Conservation (phyloP, 768 basidiomycete genomes). For the Suillus cothurnatus region DNA sequence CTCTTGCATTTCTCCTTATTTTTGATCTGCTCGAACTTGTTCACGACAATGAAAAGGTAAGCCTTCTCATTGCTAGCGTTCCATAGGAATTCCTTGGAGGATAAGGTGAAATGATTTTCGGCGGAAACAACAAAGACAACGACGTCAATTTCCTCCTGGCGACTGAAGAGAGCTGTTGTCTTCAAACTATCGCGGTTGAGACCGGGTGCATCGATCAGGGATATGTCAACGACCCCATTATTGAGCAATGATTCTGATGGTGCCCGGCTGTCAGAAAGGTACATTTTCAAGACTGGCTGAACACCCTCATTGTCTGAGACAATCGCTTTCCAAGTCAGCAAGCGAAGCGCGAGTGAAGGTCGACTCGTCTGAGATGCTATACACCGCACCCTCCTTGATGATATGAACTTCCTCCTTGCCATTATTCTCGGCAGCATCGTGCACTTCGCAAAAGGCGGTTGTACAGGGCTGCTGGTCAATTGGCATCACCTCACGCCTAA, state of each 20-base stretch:
- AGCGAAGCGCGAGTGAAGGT: constrained; percentile 76
- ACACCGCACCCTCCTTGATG: constrained; percentile 65
- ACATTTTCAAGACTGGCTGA: constrained; percentile 78
- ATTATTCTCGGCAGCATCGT: constrained; percentile 80
- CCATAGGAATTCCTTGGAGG: constrained; percentile 90
- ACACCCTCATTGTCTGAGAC: constrained; percentile 62
- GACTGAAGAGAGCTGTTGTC: constrained; percentile 93
- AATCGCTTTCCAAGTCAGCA: constrained; percentile 73
- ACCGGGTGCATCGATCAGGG: constrained; percentile 97
- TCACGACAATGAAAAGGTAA: constrained; percentile 97
- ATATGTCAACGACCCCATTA: constrained; percentile 96
- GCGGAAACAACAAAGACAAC: constrained; percentile 98
- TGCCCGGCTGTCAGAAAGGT: constrained; percentile 79
- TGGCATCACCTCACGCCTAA: constrained; percentile 91
- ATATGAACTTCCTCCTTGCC: constrained; percentile 87
- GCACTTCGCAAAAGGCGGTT: constrained; percentile 95
- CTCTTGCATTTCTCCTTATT: constrained; percentile 93
- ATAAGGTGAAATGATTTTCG: constrained; percentile 97
- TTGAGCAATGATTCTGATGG: constrained; percentile 84
- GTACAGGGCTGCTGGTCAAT: constrained; percentile 99
- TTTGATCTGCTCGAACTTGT: constrained; percentile 94
- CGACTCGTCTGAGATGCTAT: constrained; percentile 68
- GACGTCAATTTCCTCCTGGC: constrained; percentile 98
- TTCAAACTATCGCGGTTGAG: constrained; percentile 94
- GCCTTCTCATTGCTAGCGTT: constrained; percentile 97